Conservation (phyloP, 2,329 filamentous ascomycete species). For the Penicillium verrucosum region DNA sequence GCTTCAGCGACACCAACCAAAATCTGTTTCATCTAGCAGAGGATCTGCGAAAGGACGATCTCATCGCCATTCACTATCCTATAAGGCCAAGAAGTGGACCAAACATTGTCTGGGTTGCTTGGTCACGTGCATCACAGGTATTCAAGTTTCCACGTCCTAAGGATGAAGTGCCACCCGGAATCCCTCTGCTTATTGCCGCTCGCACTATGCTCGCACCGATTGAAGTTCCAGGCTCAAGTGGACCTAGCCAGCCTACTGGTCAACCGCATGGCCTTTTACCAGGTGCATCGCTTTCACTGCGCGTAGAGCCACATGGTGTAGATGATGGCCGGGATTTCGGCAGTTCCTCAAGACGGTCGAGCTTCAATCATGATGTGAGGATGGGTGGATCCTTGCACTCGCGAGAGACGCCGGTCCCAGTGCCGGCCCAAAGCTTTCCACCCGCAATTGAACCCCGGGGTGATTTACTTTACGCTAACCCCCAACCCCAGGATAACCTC, state of each 20-base stretch:
- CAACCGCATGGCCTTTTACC: background rate
- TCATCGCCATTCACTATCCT: slow-evolving; percentile 32
- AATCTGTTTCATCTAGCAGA: slow-evolving; percentile 27
- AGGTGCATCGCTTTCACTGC: background rate
- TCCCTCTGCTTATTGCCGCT: slow-evolving; percentile 23
- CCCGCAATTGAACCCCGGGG: background rate
- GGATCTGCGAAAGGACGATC: slow-evolving; percentile 23
- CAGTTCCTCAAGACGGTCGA: background rate
- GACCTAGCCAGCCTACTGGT: background rate
- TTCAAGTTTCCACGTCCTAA: slow-evolving; percentile 21
- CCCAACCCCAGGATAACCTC: background rate
- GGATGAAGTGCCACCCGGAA: slow-evolving; percentile 1
- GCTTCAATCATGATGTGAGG: background rate
- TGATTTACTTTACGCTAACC: background rate
- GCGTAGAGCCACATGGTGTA: background rate
- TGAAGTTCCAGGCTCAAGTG: background rate
- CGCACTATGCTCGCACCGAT: slow-evolving; percentile 9
- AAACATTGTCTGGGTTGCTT: slow-evolving; percentile 28
- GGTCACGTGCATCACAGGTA: slow-evolving; percentile 23
- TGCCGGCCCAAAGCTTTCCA: background rate
- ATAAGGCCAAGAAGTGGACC: background rate
- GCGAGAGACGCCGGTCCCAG: background rate
- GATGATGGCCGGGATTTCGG: background rate
- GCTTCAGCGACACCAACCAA: slow-evolving; percentile 32
- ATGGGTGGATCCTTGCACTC: background rate